Percentiles rank a stretch among this genome's conserved stretches.
phyloP scores from a whole-genome alignment of 1,139 yeast genomes.

The Scheffersomyces stambukii region DNA sequence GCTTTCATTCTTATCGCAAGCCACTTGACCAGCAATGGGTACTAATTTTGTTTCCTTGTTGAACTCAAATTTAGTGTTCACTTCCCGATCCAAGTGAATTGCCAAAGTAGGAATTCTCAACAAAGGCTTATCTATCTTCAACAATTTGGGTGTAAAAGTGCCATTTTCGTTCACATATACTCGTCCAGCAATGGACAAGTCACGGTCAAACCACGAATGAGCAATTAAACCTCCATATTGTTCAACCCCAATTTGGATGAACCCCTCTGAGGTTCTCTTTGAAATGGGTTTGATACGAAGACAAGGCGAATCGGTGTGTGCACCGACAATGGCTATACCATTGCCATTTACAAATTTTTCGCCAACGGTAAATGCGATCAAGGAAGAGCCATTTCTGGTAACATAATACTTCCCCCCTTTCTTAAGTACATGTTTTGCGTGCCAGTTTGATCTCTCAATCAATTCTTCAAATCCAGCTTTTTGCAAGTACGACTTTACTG shows the following conservation, averaged over 20 bases:
- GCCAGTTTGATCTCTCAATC: slow-evolving; percentile 74
- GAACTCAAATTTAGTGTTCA: slow-evolving; percentile 76
- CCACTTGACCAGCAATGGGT: slow-evolving; percentile 79
- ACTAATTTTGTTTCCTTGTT: slow-evolving; percentile 82
- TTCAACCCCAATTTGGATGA: slow-evolving; percentile 88
- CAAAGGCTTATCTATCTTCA: slow-evolving; percentile 79
- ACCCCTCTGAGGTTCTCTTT: slow-evolving; percentile 67
- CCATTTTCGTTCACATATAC: slow-evolving; percentile 60
- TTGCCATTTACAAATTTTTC: slow-evolving; percentile 71
- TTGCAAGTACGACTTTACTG: slow-evolving; percentile 50
- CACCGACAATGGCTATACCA: slow-evolving; percentile 86
- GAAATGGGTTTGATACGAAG: slow-evolving; percentile 89
- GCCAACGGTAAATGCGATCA: slow-evolving; percentile 85
- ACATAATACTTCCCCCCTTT: slow-evolving; percentile 69
- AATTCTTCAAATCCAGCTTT: slow-evolving; percentile 70
- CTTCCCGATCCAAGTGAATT: slow-evolving; percentile 81
- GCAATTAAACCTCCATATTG: slow-evolving; percentile 95
- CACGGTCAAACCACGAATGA: slow-evolving; percentile 91
- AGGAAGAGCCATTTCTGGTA: slow-evolving; percentile 82
- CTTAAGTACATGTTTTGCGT: slow-evolving; percentile 23
- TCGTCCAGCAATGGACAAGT: slow-evolving; percentile 87
- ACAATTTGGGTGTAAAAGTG: slow-evolving; percentile 57
- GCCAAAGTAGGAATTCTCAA: slow-evolving; percentile 93
- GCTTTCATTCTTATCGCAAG: slow-evolving; percentile 28
- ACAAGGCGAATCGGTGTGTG: slow-evolving; percentile 95